Conservation (phyloP, 345 rosid species). For the Salix purpurea region DNA sequence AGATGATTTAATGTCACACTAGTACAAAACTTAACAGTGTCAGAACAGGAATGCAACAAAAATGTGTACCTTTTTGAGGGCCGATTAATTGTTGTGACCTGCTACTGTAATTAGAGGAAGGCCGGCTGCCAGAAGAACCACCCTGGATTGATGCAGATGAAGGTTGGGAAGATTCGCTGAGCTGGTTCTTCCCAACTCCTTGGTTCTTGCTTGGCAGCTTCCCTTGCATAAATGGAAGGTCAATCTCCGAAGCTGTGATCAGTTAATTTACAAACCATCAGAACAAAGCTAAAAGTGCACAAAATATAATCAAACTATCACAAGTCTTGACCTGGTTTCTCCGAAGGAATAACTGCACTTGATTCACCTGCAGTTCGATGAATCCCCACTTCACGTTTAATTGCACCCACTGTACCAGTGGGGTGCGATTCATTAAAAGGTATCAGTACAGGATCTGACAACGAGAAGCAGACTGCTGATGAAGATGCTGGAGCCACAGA, state of each 20-base stretch:
- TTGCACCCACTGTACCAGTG: constrained; percentile 39
- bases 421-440: constrained; percentile 42
- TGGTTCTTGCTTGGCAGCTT: constrained; percentile 48
- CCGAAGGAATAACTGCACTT: constrained; percentile 31
- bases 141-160: constrained; percentile 46
- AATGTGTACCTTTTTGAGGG: constrained; percentile 56
- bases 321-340: constrained; percentile 46
- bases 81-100: constrained; percentile 61
- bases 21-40: background rate
- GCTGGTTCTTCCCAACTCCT: constrained; percentile 48
- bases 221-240: constrained; percentile 39
- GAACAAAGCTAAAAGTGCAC: constrained; percentile 5
- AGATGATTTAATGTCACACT: background rate
- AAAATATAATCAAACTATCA: constrained; percentile 4
- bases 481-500: constrained; percentile 45
- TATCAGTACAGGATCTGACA: constrained; percentile 59
- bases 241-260: constrained; percentile 39
- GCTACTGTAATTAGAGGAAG: constrained; percentile 68
- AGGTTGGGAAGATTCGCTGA: constrained; percentile 46
- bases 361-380: constrained; percentile 36
- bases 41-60: background rate
- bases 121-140: constrained; percentile 62
- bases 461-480: constrained; percentile 47
- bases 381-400: constrained; percentile 48
- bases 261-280: constrained; percentile 10